Conservation (phyloP, 305 asterid species). For the Solanum aculeatissimum region DNA sequence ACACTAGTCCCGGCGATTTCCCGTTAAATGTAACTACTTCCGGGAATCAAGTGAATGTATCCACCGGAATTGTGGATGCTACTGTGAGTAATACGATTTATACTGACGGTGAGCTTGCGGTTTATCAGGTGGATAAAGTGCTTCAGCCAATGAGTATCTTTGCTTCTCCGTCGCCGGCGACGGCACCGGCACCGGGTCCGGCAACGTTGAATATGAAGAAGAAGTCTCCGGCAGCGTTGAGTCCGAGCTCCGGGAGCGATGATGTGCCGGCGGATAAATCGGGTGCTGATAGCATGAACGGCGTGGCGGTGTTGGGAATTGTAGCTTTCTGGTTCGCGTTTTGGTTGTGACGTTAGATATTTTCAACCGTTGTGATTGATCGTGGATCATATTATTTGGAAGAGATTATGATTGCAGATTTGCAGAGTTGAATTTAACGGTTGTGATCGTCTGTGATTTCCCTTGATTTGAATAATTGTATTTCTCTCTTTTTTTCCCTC, state of each 20-base stretch:
- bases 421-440: not conserved
- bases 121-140: slow-evolving; percentile 28
- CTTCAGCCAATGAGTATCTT: slow-evolving; percentile 34
- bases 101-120: slow-evolving; percentile 28
- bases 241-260: slow-evolving; percentile 12
- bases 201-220: not conserved
- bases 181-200: slow-evolving; percentile 2
- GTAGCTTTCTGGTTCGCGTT: slow-evolving; percentile 7
- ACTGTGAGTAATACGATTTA: slow-evolving; percentile 25
- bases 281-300: slow-evolving; percentile 11
- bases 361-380: not conserved
- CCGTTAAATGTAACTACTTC: slow-evolving; percentile 26
- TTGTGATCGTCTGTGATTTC: not conserved
- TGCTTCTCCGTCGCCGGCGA: slow-evolving; percentile 28
- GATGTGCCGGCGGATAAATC: slow-evolving; percentile 13
- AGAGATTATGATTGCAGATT: not conserved
- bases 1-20: slow-evolving; percentile 11
- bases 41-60: slow-evolving; percentile 34
- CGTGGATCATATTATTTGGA: not conserved
- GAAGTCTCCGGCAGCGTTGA: slow-evolving; percentile 11
- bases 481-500: not conserved
- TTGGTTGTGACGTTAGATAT: slow-evolving; percentile 11
- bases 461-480: not conserved
- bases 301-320: slow-evolving; percentile 2
- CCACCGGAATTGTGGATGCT: slow-evolving; percentile 27